Base-by-base conservation (phyloP, 345 rosid genomes). In the Syzygium aqueum region DNA sequence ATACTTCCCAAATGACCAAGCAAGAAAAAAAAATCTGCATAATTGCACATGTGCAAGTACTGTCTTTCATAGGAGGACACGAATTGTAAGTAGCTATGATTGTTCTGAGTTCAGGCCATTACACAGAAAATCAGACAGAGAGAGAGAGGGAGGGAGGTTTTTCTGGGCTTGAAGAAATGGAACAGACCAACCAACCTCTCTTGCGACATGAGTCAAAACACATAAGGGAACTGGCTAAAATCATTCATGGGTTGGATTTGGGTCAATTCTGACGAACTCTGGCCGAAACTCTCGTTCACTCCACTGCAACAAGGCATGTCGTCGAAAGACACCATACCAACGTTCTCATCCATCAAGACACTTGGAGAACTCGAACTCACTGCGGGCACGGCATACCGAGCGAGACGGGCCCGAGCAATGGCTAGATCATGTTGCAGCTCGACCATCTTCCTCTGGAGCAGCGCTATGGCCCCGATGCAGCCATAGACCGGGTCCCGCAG, bases 401-500 rank as follows among this genome's bases (percentile, higher is more conserved):
- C 96, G 1, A 95, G 93, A 50, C 94, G 92, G 51, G 95, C 95
- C 85, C 94, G 92, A 59, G 99, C 99, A 84, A 94, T 67, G 84
- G 97, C 94, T 51, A 96, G 89, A 91, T 97, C 97, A 27, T 94
- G 92, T 86, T 96, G 97, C 51, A 97, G 98, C 94, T 97, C 93
- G 2, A 91, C 86, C 97, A 93, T 95, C 90, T 90, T 94, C 86
- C 91, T 90, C 88, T 97, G 98, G 54, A 95, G 89, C 88, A 93
- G 82, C 86, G 97, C 97, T 43, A 97, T 95, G 59, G 98, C 97
- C 43, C 99, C 99, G 85, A 96, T 95, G 92, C 99, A 96, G 40
- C 99, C 99, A 23, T 96, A 95, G 86, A 96, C 96, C 23, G 99
- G 99, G 88, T 97, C 99, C 86, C 91, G 88, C 4, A 97, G 96